These are phyloP conservation scores for Onygenales sp. DNA, from an alignment of 2,329 filamentous ascomycete species.

Conservation along the genomic window DNA sequence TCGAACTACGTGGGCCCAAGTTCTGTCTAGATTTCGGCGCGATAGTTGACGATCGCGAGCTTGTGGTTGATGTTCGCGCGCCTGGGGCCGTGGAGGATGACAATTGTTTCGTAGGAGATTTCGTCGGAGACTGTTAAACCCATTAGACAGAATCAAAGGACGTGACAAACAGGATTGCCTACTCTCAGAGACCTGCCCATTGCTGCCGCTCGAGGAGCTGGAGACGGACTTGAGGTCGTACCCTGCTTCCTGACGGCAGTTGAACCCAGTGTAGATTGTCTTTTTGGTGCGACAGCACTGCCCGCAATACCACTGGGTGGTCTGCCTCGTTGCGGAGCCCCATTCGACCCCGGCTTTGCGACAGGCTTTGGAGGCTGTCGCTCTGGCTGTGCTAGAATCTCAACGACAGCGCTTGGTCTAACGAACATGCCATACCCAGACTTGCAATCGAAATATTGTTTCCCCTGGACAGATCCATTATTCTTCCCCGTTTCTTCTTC, in stretches of 20 bases:
- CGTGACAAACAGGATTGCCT: slow-evolving; percentile 13
- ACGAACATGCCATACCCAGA: slow-evolving; percentile 75
- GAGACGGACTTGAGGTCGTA: slow-evolving; percentile 63
- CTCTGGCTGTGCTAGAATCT: slow-evolving; percentile 34
- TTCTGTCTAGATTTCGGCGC: slow-evolving; percentile 47
- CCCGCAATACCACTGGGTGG: slow-evolving; percentile 30
- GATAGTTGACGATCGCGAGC: slow-evolving; percentile 31
- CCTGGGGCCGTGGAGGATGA: slow-evolving; percentile 47
- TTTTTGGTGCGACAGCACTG: slow-evolving; percentile 26
- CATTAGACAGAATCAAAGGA: background rate
- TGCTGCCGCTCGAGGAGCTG: slow-evolving; percentile 46
- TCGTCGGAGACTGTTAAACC: slow-evolving; percentile 56
- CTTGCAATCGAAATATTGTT: slow-evolving; percentile 77
- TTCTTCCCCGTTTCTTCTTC: slow-evolving; percentile 80
- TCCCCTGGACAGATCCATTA: slow-evolving; percentile 79
- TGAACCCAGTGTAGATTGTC: slow-evolving; percentile 40
- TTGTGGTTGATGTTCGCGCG: slow-evolving; percentile 43
- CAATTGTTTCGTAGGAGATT: slow-evolving; percentile 72
- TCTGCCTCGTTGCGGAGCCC: slow-evolving; percentile 25
- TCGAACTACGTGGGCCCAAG: slow-evolving; percentile 50
- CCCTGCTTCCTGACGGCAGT: slow-evolving; percentile 56
- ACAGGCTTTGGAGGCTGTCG: slow-evolving; percentile 9
- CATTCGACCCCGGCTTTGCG: slow-evolving; percentile 20
- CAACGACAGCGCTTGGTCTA: slow-evolving; percentile 57
- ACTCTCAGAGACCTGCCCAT: slow-evolving; percentile 29